phyloP scores from a whole-genome alignment of 73 alveolate species.

The Diophrys sp. region DNA sequence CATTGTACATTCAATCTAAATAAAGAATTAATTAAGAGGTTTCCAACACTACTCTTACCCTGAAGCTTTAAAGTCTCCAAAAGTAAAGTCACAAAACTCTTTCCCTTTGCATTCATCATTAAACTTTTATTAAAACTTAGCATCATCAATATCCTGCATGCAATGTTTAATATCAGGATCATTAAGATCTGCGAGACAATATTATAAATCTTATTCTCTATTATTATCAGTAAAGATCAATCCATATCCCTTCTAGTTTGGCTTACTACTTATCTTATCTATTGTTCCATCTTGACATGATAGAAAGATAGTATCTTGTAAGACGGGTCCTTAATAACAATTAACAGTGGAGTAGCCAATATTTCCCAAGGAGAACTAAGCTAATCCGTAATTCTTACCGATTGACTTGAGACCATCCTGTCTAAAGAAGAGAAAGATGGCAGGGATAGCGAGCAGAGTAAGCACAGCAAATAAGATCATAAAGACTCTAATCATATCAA shows the following conservation, averaged over 20 bases:
- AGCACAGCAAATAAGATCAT: constrained; percentile 27
- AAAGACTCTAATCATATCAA: constrained; percentile 29
- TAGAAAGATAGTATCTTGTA: neutral
- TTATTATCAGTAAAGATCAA: neutral
- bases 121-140: neutral
- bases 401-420: constrained; percentile 14
- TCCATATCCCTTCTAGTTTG: neutral
- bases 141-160: neutral
- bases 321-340: constrained; percentile 15
- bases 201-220: neutral
- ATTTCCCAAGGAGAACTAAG: constrained; percentile 40
- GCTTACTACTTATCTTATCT: neutral
- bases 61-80: no score
- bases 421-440: constrained; percentile 19
- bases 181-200: neutral
- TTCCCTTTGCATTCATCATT: neutral
- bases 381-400: neutral
- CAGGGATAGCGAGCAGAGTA: constrained; percentile 43
- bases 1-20: constrained; percentile 19
- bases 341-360: constrained; percentile 40
- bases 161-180: neutral
- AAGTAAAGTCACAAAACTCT: neutral
- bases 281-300: neutral
- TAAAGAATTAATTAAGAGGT: constrained; percentile 11
- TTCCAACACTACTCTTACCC: constrained; percentile 11